A percentile compares a stretch with the other conserved stretches of the same genome.
Conservation (phyloP, 192 early-diverging fungal genomes). For the Funneliformis geosporum region DNA sequence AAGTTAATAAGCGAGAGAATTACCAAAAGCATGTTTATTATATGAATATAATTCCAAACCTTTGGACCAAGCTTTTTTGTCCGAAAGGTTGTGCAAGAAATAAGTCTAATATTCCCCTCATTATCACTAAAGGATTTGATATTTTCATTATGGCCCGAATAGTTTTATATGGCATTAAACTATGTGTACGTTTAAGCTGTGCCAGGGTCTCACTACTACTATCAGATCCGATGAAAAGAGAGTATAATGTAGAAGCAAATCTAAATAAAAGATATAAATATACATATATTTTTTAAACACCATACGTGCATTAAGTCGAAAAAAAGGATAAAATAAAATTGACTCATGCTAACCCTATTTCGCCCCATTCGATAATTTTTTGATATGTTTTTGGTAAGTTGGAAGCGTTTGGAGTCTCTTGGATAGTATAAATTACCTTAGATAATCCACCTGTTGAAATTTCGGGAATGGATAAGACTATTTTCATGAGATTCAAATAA, state of each 20-base stretch:
- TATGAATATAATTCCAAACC: constrained; percentile 30
- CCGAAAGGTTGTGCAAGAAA: constrained; percentile 64
- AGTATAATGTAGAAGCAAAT: constrained; percentile 57
- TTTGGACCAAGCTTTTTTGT: constrained; percentile 52
- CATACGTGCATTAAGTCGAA: too few relatives aligned
- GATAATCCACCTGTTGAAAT: constrained; percentile 37
- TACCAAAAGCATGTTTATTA: neutral
- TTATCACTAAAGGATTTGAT: constrained; percentile 58
- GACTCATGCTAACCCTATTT: constrained; percentile 46
- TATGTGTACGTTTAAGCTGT: constrained; percentile 55
- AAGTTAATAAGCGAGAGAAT: neutral
- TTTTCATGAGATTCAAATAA: neutral
- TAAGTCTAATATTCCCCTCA: constrained; percentile 57
- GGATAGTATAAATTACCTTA: constrained; percentile 37
- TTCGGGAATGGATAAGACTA: constrained; percentile 19
- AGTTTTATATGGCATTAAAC: constrained; percentile 54
- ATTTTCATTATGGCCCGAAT: constrained; percentile 52
- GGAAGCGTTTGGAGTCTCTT: constrained; percentile 38
- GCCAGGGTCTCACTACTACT: constrained; percentile 48
- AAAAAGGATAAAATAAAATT: neutral
- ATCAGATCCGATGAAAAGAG: constrained; percentile 56
- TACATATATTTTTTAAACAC: neutral
- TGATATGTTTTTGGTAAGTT: constrained; percentile 46
- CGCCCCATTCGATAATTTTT: constrained; percentile 55
- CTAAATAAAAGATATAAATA: constrained; percentile 13